These are phyloP conservation scores for Zalaria obscura DNA, from an alignment of 2,329 filamentous ascomycete species.

Conservation along the genomic window DNA sequence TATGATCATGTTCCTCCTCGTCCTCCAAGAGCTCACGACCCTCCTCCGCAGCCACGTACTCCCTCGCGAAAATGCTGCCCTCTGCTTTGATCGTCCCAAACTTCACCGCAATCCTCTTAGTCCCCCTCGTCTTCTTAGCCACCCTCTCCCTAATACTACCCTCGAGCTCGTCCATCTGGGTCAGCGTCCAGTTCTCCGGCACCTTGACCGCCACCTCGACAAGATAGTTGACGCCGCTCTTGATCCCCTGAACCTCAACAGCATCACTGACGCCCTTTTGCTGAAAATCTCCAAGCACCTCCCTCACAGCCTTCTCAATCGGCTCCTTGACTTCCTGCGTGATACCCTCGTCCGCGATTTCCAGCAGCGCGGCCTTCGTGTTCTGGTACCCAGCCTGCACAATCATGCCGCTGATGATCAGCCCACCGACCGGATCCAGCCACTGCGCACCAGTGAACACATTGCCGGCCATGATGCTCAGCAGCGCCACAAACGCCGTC, in stretches of 20 bases:
- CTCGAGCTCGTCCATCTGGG: slow-evolving; percentile 57
- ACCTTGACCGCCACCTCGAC: slow-evolving; percentile 80
- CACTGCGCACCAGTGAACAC: slow-evolving; percentile 72
- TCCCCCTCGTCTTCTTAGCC: slow-evolving; percentile 66
- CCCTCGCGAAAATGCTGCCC: slow-evolving; percentile 52
- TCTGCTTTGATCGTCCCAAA: slow-evolving; percentile 59
- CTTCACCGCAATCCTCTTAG: slow-evolving; percentile 67
- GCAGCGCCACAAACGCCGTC: slow-evolving; percentile 83
- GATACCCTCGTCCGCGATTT: slow-evolving; percentile 81
- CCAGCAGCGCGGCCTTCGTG: slow-evolving; percentile 65
- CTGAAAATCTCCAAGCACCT: slow-evolving; percentile 37
- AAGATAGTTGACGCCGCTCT: slow-evolving; percentile 92
- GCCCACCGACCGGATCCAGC: slow-evolving; percentile 85
- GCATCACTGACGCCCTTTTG: slow-evolving; percentile 10
- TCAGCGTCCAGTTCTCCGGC: slow-evolving; percentile 61
- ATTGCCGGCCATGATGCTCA: slow-evolving; percentile 82
- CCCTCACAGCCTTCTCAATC: slow-evolving; percentile 50
- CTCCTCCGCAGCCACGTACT: slow-evolving; percentile 31
- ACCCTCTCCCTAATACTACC: slow-evolving; percentile 57
- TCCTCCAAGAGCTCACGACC: slow-evolving; percentile 4
- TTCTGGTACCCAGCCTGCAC: slow-evolving; percentile 82
- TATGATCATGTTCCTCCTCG: slow-evolving; percentile 11
- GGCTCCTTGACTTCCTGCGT: slow-evolving; percentile 69
- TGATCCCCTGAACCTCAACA: slow-evolving; percentile 72
- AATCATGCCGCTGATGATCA: slow-evolving; percentile 87